Conservation (phyloP, 192 early-diverging fungal species). For the Coemansia sp. region DNA sequence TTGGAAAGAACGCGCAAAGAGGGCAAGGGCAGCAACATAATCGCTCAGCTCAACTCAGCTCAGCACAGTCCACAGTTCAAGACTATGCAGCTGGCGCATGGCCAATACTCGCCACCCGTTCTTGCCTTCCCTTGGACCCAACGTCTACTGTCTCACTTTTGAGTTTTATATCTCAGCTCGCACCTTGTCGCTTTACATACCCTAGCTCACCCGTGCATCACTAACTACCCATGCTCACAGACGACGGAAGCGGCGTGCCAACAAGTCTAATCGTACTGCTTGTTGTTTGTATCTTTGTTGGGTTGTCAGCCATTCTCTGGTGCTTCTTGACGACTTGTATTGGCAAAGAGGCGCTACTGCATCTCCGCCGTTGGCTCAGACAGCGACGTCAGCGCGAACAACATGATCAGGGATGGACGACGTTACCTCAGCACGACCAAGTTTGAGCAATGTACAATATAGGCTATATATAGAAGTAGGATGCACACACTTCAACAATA, state of each 20-base stretch:
- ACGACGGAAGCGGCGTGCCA: conserved; percentile 13
- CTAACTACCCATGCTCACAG: not conserved
- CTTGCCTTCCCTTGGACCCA: not conserved
- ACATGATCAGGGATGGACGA: conserved; percentile 17
- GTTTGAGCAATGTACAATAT: conserved; percentile 3
- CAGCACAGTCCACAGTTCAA: not conserved
- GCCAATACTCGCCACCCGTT: not conserved
- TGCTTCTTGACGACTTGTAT: conserved; percentile 56
- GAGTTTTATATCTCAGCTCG: not conserved
- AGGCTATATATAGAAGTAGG: not conserved
- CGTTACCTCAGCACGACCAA: conserved; percentile 25
- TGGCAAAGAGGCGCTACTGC: conserved; percentile 37
- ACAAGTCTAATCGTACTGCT: conserved; percentile 44
- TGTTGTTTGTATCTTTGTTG: conserved; percentile 43
- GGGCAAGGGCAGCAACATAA: no score
- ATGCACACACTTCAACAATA: not conserved
- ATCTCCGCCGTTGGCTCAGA: conserved; percentile 39
- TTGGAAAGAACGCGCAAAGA: not conserved
- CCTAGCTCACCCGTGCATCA: not conserved
- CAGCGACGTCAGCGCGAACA: conserved; percentile 22
- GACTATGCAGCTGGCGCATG: no score
- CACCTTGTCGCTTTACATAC: not conserved
- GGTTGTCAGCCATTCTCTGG: conserved; percentile 47
- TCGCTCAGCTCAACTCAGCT: not conserved
- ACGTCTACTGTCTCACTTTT: not conserved